A percentile compares a stretch with the other conserved stretches of the same genome.
These are phyloP conservation scores for Xerocomus potaroensis DNA, from an alignment of 768 basidiomycete genomes.

Conservation along the genomic window DNA sequence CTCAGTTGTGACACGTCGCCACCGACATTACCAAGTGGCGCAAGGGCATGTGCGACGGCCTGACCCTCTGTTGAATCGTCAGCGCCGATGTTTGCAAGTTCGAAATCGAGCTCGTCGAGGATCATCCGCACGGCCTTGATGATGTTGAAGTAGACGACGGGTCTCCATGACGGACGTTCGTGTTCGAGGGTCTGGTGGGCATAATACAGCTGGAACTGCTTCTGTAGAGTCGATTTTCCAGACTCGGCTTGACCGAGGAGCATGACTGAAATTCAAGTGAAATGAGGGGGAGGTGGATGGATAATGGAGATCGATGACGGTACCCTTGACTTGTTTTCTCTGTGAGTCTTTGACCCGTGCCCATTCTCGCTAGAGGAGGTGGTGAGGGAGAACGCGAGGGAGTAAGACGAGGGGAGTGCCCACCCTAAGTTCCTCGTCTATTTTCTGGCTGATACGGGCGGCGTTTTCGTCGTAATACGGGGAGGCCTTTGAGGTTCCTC, in stretches of 20 bases:
- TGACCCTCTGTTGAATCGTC: conserved; percentile 30
- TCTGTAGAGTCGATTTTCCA: conserved; percentile 81
- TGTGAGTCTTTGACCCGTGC: conserved; percentile 42
- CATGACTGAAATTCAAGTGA: conserved; percentile 44
- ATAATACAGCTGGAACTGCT: conserved; percentile 81
- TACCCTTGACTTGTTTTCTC: conserved; percentile 53
- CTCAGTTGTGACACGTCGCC: conserved; percentile 52
- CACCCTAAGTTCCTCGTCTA: conserved; percentile 57
- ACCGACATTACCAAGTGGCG: conserved; percentile 32
- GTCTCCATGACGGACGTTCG: conserved; percentile 72
- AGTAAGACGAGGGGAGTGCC: conserved; percentile 4
- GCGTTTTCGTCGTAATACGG: conserved; percentile 42
- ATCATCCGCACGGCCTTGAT: conserved; percentile 75
- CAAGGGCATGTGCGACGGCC: conserved; percentile 29
- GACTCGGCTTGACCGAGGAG: conserved; percentile 77
- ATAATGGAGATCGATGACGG: conserved; percentile 1
- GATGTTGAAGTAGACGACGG: conserved; percentile 80
- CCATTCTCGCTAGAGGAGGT: conserved; percentile 42
- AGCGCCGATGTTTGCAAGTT: conserved; percentile 36
- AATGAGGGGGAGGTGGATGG: conserved; percentile 6
- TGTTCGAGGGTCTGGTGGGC: conserved; percentile 64
- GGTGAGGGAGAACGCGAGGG: conserved; percentile 2
- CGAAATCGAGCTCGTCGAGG: conserved; percentile 64
- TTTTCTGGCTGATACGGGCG: conserved; percentile 43
- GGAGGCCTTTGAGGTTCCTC: conserved; percentile 29